A percentile compares a stretch with the other conserved stretches of the same genome.
These are phyloP conservation scores for Neocallimastix lanati DNA, from an alignment of 192 early-diverging fungal species.

Conservation along the genomic window DNA sequence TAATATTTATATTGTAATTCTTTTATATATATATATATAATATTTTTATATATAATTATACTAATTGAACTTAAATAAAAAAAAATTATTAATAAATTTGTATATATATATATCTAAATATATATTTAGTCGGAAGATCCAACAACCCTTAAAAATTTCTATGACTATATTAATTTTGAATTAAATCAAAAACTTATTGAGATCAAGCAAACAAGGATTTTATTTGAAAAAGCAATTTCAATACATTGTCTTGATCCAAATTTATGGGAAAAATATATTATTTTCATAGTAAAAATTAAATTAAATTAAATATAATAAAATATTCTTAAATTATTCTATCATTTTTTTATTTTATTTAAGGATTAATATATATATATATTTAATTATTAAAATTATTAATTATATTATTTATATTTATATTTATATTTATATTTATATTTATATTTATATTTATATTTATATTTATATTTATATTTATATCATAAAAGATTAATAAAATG, in stretches of 20 bases:
- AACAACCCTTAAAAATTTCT: constrained; percentile 15
- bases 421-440: background rate
- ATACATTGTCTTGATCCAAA: constrained; percentile 33
- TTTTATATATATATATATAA: no score
- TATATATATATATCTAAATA: no score
- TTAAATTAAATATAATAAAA: no score
- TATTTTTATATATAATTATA: no score
- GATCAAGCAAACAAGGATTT: constrained; percentile 13
- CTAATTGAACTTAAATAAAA: no score
- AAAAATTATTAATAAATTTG: no score
- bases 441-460: background rate
- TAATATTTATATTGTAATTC: background rate
- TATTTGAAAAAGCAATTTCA: constrained; percentile 49
- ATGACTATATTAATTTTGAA: constrained; percentile 37
- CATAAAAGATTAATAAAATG: constrained; percentile 11
- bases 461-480: background rate
- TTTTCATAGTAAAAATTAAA: constrained; percentile 37
- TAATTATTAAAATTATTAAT: no score
- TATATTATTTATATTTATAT: no score
- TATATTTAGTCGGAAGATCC: background rate
- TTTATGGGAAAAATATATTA: constrained; percentile 51
- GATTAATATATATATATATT: no score
- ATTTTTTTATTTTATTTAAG: no score
- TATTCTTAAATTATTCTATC: no score
- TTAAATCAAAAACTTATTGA: constrained; percentile 8